phyloP scores from a whole-genome alignment of 2,329 filamentous ascomycete genomes.

The Xylariaceae sp. region DNA sequence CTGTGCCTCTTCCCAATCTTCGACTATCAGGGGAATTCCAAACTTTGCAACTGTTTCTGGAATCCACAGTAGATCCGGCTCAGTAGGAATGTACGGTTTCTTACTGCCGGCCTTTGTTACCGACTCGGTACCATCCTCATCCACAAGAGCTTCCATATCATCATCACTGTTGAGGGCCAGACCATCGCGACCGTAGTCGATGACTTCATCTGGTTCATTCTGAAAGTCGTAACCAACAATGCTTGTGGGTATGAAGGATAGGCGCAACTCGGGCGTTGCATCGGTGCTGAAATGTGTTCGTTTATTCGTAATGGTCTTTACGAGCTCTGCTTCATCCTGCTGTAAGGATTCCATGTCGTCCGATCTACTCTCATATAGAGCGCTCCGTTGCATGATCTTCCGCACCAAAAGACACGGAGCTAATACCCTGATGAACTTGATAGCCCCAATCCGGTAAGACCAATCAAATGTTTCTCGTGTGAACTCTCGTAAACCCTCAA shows the following conservation, averaged over 20 bases:
- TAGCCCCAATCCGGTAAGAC: constrained; percentile 71
- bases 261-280: constrained; percentile 68
- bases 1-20: constrained; percentile 55
- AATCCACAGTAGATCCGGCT: constrained; percentile 65
- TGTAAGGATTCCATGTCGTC: constrained; percentile 32
- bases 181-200: constrained; percentile 46
- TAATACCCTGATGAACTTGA: constrained; percentile 78
- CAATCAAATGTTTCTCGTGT: constrained; percentile 80
- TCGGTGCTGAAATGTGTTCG: constrained; percentile 72
- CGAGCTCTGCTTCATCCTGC: constrained; percentile 46
- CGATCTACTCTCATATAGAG: constrained; percentile 21
- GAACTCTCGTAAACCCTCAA: constrained; percentile 67
- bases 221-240: constrained; percentile 75
- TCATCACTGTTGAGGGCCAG: constrained; percentile 64
- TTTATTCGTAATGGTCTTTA: constrained; percentile 63
- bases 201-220: constrained; percentile 62
- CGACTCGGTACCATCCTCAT: constrained; percentile 20
- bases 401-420: constrained; percentile 70
- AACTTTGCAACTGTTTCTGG: constrained; percentile 59
- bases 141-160: constrained; percentile 44
- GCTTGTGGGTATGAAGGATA: constrained; percentile 71
- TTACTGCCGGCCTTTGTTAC: constrained; percentile 21
- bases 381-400: constrained; percentile 43
- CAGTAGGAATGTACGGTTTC: constrained; percentile 59
- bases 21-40: constrained; percentile 60